phyloP scores from a whole-genome alignment of 2,329 filamentous ascomycete genomes.

The Phaeosphaeriaceae sp. region DNA sequence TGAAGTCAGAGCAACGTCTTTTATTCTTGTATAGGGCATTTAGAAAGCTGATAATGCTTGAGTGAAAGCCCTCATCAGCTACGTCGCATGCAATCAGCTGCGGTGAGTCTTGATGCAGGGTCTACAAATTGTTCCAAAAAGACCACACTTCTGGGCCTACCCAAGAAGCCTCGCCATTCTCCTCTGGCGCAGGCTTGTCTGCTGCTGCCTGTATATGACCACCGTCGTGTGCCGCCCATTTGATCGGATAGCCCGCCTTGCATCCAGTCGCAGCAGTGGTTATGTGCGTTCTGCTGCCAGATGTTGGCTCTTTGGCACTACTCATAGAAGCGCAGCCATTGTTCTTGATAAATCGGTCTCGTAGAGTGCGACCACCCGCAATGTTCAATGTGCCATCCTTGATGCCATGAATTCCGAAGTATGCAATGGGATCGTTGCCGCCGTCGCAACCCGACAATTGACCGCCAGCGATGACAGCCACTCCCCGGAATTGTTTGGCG shows the following conservation, averaged over 20 bases:
- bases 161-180: constrained; percentile 13
- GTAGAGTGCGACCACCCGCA: constrained; percentile 40
- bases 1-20: too few relatives aligned
- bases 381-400: constrained; percentile 48
- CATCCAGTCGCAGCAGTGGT: constrained; percentile 31
- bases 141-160: constrained; percentile 13
- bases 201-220: constrained; percentile 14
- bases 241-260: constrained; percentile 39
- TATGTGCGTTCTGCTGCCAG: constrained; percentile 13
- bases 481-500: constrained; percentile 48
- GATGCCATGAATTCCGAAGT: constrained; percentile 50
- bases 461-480: constrained; percentile 35
- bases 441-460: constrained; percentile 28
- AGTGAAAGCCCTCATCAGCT: too few relatives aligned
- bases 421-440: constrained; percentile 32
- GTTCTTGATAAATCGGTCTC: constrained; percentile 48
- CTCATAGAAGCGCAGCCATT: constrained; percentile 42
- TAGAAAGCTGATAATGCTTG: too few relatives aligned
- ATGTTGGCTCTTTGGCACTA: constrained; percentile 20
- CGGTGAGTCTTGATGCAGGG: not conserved
- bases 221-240: constrained; percentile 33
- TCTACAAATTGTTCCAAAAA: constrained; percentile 6
- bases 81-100: too few relatives aligned
- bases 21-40: too few relatives aligned
- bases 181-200: constrained; percentile 23